Evolutionary conservation across 2,329 filamentous ascomycete genomes (phyloP).

Genomic region (Botrytis medusae): DNA sequence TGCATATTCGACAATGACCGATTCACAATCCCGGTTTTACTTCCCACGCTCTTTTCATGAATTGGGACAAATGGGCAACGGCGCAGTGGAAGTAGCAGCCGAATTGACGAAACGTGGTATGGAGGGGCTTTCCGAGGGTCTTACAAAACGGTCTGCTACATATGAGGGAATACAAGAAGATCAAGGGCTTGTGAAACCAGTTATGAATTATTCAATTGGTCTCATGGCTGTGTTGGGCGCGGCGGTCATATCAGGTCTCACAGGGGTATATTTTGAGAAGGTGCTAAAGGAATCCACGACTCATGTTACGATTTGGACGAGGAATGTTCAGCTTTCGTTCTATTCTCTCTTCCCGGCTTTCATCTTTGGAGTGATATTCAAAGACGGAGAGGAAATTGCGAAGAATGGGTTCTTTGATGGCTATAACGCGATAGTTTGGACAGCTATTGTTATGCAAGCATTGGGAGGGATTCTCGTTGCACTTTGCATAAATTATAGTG

Average conservation of each 20-base stretch:
- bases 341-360: constrained; percentile 91
- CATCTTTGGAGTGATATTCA: constrained; percentile 80
- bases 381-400: constrained; percentile 80
- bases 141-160: constrained; percentile 75
- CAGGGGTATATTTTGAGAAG: constrained; percentile 87
- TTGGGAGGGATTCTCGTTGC: constrained; percentile 81
- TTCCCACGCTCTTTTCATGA: constrained; percentile 80
- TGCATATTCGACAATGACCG: constrained; percentile 60
- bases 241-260: constrained; percentile 78
- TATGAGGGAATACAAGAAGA: constrained; percentile 83
- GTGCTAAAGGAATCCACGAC: constrained; percentile 81
- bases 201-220: constrained; percentile 78
- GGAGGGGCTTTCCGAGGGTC: constrained; percentile 45
- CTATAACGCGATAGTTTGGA: constrained; percentile 91
- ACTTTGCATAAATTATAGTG: constrained; percentile 76
- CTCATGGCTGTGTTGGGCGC: constrained; percentile 75
- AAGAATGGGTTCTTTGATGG: constrained; percentile 90
- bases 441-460: constrained; percentile 78
- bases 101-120: constrained; percentile 53
- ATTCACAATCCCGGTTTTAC: constrained; percentile 57
- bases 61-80: constrained; percentile 62
- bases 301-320: constrained; percentile 81
- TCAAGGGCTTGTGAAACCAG: constrained; percentile 48
- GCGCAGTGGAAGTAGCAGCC: constrained; percentile 49
- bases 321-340: constrained; percentile 91